Percentiles rank a stretch among this genome's conserved stretches.
phyloP scores from a whole-genome alignment of 495 filamentous ascomycete genomes.

The Aspergillus olivimuriae region DNA sequence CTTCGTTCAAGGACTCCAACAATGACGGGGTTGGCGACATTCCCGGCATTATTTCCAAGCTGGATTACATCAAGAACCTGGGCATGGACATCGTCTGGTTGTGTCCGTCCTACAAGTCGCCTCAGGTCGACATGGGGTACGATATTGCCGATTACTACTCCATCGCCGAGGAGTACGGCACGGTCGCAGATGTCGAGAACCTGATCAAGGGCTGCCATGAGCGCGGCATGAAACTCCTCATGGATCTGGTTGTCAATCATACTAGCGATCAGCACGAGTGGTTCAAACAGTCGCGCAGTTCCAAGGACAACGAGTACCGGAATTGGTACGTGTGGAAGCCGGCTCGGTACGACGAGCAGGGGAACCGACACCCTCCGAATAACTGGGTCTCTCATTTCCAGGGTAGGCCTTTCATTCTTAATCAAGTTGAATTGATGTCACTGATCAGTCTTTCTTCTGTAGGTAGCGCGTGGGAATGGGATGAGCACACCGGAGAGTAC shows the following conservation, averaged over 20 bases:
- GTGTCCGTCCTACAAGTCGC: constrained; percentile 61
- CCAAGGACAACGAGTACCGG: constrained; percentile 51
- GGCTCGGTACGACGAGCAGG: constrained; percentile 49
- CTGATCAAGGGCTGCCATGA: constrained; percentile 49
- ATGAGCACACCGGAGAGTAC: constrained; percentile 58
- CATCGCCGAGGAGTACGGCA: constrained; percentile 56
- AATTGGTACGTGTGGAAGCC: constrained; percentile 74
- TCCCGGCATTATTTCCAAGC: constrained; percentile 56
- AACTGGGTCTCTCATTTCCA: constrained; percentile 61
- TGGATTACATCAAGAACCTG: constrained; percentile 58
- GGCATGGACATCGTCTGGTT: constrained; percentile 65
- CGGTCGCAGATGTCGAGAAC: constrained; percentile 58
- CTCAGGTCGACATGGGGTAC: constrained; percentile 57
- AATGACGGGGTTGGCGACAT: constrained; percentile 64
- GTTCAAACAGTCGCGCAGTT: constrained; percentile 62
- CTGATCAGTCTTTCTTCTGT: background rate
- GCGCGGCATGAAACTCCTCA: constrained; percentile 61
- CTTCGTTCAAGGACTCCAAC: constrained; percentile 61
- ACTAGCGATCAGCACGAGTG: constrained; percentile 72
- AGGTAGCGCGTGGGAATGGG: constrained; percentile 61
- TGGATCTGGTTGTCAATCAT: constrained; percentile 75
- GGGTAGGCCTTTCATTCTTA: constrained; percentile 22
- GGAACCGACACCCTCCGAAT: constrained; percentile 59
- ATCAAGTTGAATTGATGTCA: too few species aligned
- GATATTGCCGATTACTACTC: constrained; percentile 64